Base-by-base conservation (phyloP, 116 monocot genomes). In the Iris pallida region DNA sequence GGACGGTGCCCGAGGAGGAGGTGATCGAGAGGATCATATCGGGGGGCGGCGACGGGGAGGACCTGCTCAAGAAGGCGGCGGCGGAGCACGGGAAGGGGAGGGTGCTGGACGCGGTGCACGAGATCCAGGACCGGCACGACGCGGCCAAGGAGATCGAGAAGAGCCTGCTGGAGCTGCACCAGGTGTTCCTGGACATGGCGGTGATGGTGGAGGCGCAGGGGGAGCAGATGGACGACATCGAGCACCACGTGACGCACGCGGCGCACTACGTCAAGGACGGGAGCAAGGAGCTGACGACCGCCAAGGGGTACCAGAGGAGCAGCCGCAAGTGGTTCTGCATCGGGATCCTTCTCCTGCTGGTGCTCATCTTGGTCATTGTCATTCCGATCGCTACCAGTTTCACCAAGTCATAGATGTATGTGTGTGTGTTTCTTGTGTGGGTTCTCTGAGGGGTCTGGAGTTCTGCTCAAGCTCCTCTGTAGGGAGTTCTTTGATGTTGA, bases 131-230 rank as follows among this genome's bases (percentile, higher is more conserved):
- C 46, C 65, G 88, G 68, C 83, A 88, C 57, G 90, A 86, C 51
- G 91, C 86, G 4, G 90, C 91, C 3, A 71, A 79, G 62, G 95
- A 90, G 83, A 66, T 95, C 45, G 91, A 95, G 81, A 65, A 72
- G 58, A 90, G 88, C 71, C 75, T 95, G 76, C 81, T 90, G 68
- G 95, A 94, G 78, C 90, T 94, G 57, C 93, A 94, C 72, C 89
- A 89, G 90, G 82, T 89, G 65, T 94, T 94, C 73, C 76, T 94
- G 20, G 94, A 94, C 83, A 94, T 94, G 90, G 94, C 94, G 20
- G 83, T 90, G 56, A 82, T 95, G 88, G 95, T 95, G 72, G 95
- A 95, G 80, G 75, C 69, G 7, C 95, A 90, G 69, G 90, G 95
- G 20, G 95, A 95, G 90, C 68, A 79, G 81, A 81, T 95, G 82